Percentiles rank a stretch among this genome's conserved stretches.
phyloP scores from a whole-genome alignment of 1,139 yeast species.

The Yamadazyma diospyri region DNA sequence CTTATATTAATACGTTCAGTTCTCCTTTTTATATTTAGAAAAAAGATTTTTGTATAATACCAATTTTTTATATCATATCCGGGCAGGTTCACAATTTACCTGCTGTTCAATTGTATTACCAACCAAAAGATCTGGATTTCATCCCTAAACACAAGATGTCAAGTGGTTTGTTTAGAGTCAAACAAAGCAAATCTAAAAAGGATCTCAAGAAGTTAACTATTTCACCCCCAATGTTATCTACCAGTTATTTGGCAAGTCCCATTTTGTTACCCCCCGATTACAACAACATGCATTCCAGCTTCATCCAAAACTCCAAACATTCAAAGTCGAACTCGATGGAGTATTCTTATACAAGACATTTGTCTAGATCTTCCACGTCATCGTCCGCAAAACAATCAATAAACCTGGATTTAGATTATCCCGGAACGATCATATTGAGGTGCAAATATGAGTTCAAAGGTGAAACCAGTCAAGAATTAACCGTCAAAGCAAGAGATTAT shows the following conservation, averaged over 20 bases:
- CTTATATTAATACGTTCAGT: no score
- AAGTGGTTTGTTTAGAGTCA: constrained; percentile 26
- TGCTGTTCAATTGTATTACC: no score
- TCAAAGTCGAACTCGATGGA: neutral
- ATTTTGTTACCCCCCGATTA: neutral
- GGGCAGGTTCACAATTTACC: no score
- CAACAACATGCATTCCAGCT: neutral
- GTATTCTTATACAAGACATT: neutral
- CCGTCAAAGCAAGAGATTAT: constrained; percentile 33
- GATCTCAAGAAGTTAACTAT: constrained; percentile 29
- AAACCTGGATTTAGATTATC: neutral
- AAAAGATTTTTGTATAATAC: no score
- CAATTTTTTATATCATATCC: no score
- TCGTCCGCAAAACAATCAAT: neutral
- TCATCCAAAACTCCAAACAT: no score
- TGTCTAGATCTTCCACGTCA: neutral
- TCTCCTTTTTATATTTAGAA: constrained; percentile 10
- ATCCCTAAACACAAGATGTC: no score
- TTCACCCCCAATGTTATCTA: constrained; percentile 20
- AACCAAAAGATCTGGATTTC: neutral
- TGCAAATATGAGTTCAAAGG: constrained; percentile 35
- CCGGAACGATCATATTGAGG: constrained; percentile 24
- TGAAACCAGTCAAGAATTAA: constrained; percentile 32
- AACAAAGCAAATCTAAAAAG: constrained; percentile 24
- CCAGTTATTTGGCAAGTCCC: neutral